Percentiles rank a stretch among this genome's conserved stretches.
phyloP scores from a whole-genome alignment of 2,329 filamentous ascomycete genomes.

The Sclerotinia subarctica region DNA sequence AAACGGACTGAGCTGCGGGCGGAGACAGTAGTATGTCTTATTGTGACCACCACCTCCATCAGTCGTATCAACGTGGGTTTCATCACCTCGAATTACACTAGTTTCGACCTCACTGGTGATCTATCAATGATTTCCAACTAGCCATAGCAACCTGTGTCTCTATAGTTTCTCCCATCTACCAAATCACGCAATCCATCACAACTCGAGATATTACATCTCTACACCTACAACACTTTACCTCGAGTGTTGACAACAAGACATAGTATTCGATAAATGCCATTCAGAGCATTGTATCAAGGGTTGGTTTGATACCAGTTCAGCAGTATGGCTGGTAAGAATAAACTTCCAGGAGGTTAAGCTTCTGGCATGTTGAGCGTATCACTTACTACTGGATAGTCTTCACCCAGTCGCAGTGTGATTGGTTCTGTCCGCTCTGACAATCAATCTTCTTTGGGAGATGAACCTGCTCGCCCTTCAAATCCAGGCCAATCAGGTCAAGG shows the following conservation, averaged over 20 bases:
- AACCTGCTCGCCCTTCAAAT: no score
- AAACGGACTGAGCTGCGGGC: no score
- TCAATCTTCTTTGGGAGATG: not conserved
- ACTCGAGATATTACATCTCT: not conserved
- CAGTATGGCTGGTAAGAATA: not conserved
- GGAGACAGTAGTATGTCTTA: not conserved
- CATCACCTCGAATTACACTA: not conserved
- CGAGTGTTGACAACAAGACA: not conserved
- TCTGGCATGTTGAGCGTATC: not conserved
- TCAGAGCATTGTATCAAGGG: not conserved
- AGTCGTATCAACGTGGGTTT: not conserved
- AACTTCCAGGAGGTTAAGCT: not conserved
- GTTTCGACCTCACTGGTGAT: no score
- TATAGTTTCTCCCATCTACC: not conserved
- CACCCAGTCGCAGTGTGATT: not conserved
- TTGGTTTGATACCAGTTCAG: not conserved
- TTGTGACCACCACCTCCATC: not conserved
- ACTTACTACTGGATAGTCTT: no score
- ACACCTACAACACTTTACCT: not conserved
- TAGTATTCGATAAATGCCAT: not conserved
- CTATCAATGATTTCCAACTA: no score
- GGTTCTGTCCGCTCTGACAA: not conserved
- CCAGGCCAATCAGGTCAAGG: no score
- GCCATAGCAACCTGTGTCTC: not conserved
- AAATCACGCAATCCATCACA: not conserved